Percentiles rank a stretch among this genome's conserved stretches.
Conservation (phyloP, 345 rosid species). For the Capsella bursapastoris region DNA sequence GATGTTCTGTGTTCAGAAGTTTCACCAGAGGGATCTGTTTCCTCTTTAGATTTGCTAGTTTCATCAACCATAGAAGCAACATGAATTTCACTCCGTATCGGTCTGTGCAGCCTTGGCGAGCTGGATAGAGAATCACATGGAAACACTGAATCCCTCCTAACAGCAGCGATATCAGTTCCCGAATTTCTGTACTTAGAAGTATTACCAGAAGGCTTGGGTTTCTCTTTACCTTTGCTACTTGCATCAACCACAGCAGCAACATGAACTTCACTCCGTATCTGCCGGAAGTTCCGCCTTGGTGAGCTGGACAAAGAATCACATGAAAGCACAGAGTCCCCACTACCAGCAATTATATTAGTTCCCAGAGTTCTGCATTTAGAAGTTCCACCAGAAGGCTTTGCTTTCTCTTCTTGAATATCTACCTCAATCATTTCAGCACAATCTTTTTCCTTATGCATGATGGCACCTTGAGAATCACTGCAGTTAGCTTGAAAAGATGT, state of each 20-base stretch:
- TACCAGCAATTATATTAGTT: conserved; percentile 24
- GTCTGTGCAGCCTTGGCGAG: conserved; percentile 22
- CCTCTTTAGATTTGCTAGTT: conserved; percentile 21
- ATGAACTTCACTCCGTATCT: conserved; percentile 33
- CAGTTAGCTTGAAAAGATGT: conserved; percentile 34
- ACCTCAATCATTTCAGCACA: conserved; percentile 19
- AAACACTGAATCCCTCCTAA: conserved; percentile 21
- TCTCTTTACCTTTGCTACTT: conserved; percentile 14
- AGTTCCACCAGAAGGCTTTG: conserved; percentile 20
- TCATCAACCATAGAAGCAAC: conserved; percentile 22
- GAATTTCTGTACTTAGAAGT: conserved; percentile 20
- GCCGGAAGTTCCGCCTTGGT: conserved; percentile 23
- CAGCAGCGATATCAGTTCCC: conserved; percentile 22
- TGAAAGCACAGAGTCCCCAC: conserved; percentile 25
- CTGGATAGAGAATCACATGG: conserved; percentile 27
- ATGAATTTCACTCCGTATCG: conserved; percentile 30
- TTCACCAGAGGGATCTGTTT: conserved; percentile 12
- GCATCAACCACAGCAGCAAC: conserved; percentile 22
- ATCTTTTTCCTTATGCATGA: conserved; percentile 44
- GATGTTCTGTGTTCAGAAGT: conserved; percentile 17
- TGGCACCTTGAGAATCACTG: conserved; percentile 36
- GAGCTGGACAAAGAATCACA: conserved; percentile 30
- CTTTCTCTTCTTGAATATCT: conserved; percentile 26
- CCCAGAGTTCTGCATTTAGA: conserved; percentile 22
- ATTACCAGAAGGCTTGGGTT: conserved; percentile 30